Evolutionary conservation across 2,329 filamentous ascomycete genomes (phyloP).

Genomic region (Phyllosticta paracitricarpa): DNA sequence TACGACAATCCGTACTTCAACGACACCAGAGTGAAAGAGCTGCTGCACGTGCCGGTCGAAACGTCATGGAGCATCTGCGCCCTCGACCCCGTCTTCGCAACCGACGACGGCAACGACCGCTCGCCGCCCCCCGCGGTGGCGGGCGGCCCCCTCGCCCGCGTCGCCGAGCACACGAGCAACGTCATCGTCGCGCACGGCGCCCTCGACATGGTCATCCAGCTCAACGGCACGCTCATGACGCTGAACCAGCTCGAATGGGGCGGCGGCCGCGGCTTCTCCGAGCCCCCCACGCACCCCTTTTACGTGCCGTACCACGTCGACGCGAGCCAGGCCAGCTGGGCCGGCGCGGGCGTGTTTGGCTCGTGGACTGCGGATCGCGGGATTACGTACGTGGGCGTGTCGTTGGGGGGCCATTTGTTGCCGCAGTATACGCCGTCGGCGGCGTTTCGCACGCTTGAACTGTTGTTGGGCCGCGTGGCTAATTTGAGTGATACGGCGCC

Average conservation of each 20-base stretch:
- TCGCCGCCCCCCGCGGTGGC: slow-evolving; percentile 14
- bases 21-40: slow-evolving; percentile 28
- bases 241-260: slow-evolving; percentile 15
- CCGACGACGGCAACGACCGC: slow-evolving; percentile 9
- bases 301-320: slow-evolving; percentile 4
- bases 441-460: background rate
- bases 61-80: slow-evolving; percentile 20
- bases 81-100: slow-evolving; percentile 15
- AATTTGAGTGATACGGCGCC: background rate
- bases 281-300: slow-evolving; percentile 8
- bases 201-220: slow-evolving; percentile 12
- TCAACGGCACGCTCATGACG: slow-evolving; percentile 11
- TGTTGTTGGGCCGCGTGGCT: background rate
- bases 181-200: slow-evolving; percentile 16
- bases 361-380: slow-evolving; percentile 3
- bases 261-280: slow-evolving; percentile 13
- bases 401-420: slow-evolving; percentile 3
- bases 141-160: slow-evolving; percentile 15
- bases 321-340: background rate
- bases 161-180: slow-evolving; percentile 24
- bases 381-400: background rate
- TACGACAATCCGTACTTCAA: slow-evolving; percentile 56
- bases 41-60: slow-evolving; percentile 25
- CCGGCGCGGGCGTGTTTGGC: slow-evolving; percentile 4
- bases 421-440: background rate